phyloP scores from a whole-genome alignment of 1,139 yeast species.

The Hemisphaericaspora lyxosophila region DNA sequence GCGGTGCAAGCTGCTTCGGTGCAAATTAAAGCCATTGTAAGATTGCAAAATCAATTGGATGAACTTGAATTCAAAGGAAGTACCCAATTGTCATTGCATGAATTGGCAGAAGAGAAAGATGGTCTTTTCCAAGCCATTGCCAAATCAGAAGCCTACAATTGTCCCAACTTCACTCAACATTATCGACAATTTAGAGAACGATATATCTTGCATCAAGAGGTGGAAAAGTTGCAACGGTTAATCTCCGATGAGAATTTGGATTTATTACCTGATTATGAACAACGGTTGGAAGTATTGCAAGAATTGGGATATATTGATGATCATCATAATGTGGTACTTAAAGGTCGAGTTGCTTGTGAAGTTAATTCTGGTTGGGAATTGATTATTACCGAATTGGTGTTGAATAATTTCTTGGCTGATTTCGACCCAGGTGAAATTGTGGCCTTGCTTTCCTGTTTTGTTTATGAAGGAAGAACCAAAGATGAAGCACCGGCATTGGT shows the following conservation, averaged over 20 bases:
- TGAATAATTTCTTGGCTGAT: slow-evolving; percentile 89
- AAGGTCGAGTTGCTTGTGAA: slow-evolving; percentile 87
- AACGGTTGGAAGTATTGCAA: slow-evolving; percentile 73
- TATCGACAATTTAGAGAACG: slow-evolving; percentile 50
- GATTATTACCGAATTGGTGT: slow-evolving; percentile 80
- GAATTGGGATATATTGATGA: slow-evolving; percentile 76
- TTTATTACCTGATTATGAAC: slow-evolving; percentile 89
- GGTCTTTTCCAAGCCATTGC: slow-evolving; percentile 37
- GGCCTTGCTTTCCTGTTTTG: slow-evolving; percentile 86
- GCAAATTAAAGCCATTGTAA: slow-evolving; percentile 40
- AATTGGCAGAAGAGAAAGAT: slow-evolving; percentile 46
- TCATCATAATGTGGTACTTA: slow-evolving; percentile 72
- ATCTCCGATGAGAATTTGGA: slow-evolving; percentile 88
- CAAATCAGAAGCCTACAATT: slow-evolving; percentile 23
- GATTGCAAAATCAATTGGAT: slow-evolving; percentile 45
- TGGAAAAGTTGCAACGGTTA: slow-evolving; percentile 56
- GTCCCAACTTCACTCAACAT: slow-evolving; percentile 48
- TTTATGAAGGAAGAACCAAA: slow-evolving; percentile 81
- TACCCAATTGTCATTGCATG: slow-evolving; percentile 54
- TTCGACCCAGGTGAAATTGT: slow-evolving; percentile 96
- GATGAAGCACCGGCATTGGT: slow-evolving; percentile 59
- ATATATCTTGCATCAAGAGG: slow-evolving; percentile 47
- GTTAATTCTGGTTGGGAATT: slow-evolving; percentile 89
- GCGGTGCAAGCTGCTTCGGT: slow-evolving; percentile 43
- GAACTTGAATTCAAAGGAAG: slow-evolving; percentile 46